Conservation (phyloP, 78 protist genomes). For the Cyanophora paradoxa region DNA sequence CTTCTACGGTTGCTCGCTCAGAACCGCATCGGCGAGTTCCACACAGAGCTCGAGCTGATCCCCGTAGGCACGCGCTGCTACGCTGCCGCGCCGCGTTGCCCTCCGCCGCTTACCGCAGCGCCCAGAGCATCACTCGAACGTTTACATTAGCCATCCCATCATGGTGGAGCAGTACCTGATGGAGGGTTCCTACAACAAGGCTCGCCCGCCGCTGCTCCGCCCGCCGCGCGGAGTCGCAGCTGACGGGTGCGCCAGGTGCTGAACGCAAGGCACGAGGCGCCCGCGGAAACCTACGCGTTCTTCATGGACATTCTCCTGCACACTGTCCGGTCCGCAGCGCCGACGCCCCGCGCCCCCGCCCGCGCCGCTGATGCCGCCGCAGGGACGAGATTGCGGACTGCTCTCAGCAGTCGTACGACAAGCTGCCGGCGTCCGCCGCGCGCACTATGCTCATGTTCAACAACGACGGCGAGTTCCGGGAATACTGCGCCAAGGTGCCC, state of each 20-base stretch:
- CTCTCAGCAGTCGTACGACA: not conserved
- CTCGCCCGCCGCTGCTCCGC: too few relatives aligned
- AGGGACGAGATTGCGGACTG: constrained; percentile 18
- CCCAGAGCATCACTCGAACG: not conserved
- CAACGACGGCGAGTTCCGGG: not conserved
- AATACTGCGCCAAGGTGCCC: not conserved
- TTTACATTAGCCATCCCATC: constrained; percentile 16
- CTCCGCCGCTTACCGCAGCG: not conserved
- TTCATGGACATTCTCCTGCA: constrained; percentile 18
- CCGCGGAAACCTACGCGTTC: not conserved
- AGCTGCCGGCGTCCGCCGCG: not conserved
- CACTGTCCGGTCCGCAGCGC: constrained; percentile 11
- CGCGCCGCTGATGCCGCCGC: not conserved
- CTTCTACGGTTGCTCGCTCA: constrained; percentile 58
- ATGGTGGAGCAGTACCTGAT: constrained; percentile 54
- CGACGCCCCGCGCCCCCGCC: not conserved
- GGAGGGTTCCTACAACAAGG: constrained; percentile 57
- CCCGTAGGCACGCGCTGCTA: not conserved
- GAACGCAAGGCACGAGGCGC: not conserved
- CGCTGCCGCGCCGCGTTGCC: not conserved
- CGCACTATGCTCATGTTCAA: not conserved
- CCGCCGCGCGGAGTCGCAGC: too few relatives aligned
- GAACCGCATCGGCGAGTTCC: constrained; percentile 47
- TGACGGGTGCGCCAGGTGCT: too few relatives aligned
- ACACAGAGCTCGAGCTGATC: constrained; percentile 52